Conservation (phyloP, 768 basidiomycete species). For the Rhizopogon vesiculosus region DNA sequence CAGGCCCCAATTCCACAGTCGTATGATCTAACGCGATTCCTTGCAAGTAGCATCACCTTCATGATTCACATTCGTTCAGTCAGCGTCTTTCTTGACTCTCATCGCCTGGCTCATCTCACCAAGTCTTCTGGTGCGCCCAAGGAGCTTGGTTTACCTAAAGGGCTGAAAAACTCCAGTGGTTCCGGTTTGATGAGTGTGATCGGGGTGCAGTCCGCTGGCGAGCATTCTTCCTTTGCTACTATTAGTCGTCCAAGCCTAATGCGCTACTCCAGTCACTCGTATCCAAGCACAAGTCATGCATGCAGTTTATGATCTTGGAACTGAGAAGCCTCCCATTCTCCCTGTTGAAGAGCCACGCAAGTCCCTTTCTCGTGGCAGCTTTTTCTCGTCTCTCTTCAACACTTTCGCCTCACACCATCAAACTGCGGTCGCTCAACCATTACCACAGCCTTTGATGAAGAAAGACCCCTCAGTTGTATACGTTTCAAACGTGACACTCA, state of each 20-base stretch:
- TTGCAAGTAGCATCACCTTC: conserved; percentile 90
- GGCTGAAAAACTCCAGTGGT: conserved; percentile 51
- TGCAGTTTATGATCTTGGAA: conserved; percentile 66
- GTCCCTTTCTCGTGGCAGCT: conserved; percentile 30
- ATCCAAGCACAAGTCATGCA: conserved; percentile 82
- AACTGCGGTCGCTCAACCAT: not conserved
- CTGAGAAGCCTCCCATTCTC: conserved; percentile 46
- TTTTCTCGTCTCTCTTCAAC: conserved; percentile 39
- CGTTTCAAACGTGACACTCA: conserved; percentile 23
- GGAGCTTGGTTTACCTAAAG: conserved; percentile 47
- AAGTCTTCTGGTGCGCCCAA: conserved; percentile 57
- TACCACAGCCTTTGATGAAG: conserved; percentile 8
- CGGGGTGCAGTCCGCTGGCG: conserved; percentile 60
- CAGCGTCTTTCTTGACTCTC: conserved; percentile 78
- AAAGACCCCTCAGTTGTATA: conserved; percentile 22
- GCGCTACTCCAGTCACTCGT: conserved; percentile 47
- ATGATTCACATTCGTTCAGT: conserved; percentile 77
- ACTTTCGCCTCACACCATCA: conserved; percentile 16
- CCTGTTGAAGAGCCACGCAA: conserved; percentile 26
- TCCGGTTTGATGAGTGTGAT: conserved; percentile 65
- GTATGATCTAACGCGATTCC: conserved; percentile 86
- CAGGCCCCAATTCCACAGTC: conserved; percentile 72
- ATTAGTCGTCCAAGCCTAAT: conserved; percentile 2
- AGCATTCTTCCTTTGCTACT: conserved; percentile 14
- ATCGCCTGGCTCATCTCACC: conserved; percentile 59